Evolutionary conservation across 352 stramenopile genomes (phyloP).

Genomic region (Globisporangium nodosum): DNA sequence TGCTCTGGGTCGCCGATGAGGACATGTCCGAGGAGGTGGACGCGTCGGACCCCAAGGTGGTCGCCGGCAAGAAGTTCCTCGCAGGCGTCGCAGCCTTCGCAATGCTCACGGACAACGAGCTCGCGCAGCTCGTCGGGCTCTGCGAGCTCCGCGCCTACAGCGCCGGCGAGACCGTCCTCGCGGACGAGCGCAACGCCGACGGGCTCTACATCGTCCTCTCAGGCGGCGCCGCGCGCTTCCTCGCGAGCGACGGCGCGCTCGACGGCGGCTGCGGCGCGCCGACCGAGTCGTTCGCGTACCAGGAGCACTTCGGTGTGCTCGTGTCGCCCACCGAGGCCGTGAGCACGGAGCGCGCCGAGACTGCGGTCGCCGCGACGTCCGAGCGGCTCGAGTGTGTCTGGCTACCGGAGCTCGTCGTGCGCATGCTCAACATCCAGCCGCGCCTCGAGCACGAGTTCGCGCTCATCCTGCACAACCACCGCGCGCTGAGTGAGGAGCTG

Average conservation of each 20-base stretch:
- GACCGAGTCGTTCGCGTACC: slow-evolving; percentile 35
- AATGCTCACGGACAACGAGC: slow-evolving; percentile 49
- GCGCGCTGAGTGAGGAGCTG: slow-evolving; percentile 14
- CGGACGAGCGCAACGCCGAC: slow-evolving; percentile 39
- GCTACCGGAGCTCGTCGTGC: slow-evolving; percentile 43
- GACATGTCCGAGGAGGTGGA: slow-evolving; percentile 52
- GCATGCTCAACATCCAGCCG: slow-evolving; percentile 57
- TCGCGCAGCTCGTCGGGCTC: slow-evolving; percentile 42
- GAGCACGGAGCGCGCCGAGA: slow-evolving; percentile 22
- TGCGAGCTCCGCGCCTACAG: slow-evolving; percentile 34
- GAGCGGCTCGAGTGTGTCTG: slow-evolving; percentile 47
- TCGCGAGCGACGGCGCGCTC: slow-evolving; percentile 10
- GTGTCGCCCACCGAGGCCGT: slow-evolving; percentile 31
- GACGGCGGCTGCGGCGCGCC: slow-evolving; percentile 16
- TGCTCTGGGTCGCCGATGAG: slow-evolving; percentile 40
- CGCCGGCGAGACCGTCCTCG: slow-evolving; percentile 34
- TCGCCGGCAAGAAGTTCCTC: slow-evolving; percentile 51
- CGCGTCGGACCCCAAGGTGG: slow-evolving; percentile 42
- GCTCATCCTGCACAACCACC: slow-evolving; percentile 40
- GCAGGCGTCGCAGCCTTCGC: slow-evolving; percentile 45
- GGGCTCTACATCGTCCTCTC: slow-evolving; percentile 54
- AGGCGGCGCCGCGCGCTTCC: slow-evolving; percentile 28
- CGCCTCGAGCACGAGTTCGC: slow-evolving; percentile 58
- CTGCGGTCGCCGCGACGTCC: slow-evolving; percentile 24
- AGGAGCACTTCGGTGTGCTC: slow-evolving; percentile 50